Evolutionary conservation across 176 grass and related monocot species (phyloP).

Genomic region (Oryza australiensis): DNA sequence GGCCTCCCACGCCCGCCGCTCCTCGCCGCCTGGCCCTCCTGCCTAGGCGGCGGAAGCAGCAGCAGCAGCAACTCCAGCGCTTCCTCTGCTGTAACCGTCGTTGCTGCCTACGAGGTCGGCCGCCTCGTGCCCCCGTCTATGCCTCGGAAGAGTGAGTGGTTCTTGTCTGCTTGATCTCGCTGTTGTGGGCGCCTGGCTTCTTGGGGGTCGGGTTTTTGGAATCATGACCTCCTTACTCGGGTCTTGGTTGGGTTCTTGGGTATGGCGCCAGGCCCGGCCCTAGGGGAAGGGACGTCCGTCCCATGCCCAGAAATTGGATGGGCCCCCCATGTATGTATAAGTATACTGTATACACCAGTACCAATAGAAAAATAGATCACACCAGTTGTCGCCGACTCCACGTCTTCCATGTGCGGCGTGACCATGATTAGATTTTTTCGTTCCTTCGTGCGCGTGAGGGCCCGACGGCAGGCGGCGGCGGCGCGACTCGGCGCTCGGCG

Average conservation of each 20-base stretch:
- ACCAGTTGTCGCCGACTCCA: no score
- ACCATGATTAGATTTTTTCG: no score
- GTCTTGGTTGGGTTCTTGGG: conserved; percentile 18
- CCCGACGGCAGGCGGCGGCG: no score
- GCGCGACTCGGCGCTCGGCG: no score
- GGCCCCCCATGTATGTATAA: no score
- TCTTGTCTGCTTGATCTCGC: conserved; percentile 31
- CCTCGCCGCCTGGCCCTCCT: conserved; percentile 51
- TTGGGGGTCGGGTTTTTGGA: conserved; percentile 23
- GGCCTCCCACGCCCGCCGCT: conserved; percentile 59
- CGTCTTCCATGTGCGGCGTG: no score
- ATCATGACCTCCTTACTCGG: conserved; percentile 2
- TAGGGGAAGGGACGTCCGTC: no score
- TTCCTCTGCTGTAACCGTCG: conserved; percentile 18
- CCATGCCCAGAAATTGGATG: no score
- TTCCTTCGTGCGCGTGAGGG: no score
- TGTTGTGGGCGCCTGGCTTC: background rate
- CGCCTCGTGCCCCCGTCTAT: conserved; percentile 40
- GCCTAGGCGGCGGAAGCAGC: conserved; percentile 33
- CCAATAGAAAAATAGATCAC: no score
- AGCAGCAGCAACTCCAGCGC: conserved; percentile 30
- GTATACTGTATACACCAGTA: no score
- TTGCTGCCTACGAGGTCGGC: conserved; percentile 28
- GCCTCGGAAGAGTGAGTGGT: conserved; percentile 62
- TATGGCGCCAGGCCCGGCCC: no score